Base-by-base conservation (phyloP, 345 rosid genomes). In the Erysimum cheiranthoides region DNA sequence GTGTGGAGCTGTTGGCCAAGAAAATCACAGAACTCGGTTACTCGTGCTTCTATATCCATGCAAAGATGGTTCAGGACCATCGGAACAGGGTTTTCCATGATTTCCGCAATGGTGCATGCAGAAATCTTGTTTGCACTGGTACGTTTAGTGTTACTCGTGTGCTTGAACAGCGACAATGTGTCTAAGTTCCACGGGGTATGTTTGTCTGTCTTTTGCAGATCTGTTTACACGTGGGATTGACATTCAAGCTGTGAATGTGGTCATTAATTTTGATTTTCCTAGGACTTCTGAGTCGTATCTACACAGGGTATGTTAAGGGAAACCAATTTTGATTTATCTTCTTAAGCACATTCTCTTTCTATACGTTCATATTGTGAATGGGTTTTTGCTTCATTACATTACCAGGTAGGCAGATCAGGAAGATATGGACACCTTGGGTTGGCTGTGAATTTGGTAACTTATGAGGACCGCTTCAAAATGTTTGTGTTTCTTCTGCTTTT, bases 51-150 rank as follows among this genome's bases (percentile, higher is more conserved):
- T 92, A 95, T 66, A 92, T 92, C 43, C 99, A 94, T 78, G 96
- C 98, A 8, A 94, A 92, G 83, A 94, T 94, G 98, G 86, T 92
- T 83, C 98, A 94, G 84, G 97, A 92, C 73, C 98, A 94, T 82
- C 95, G 98, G 67, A 94, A 94, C 79, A 84, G 98, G 81, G 98
- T 94, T 36, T 94, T 94, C 82, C 98, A 94, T 81, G 97, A 94
- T 70, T 94, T 94, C 84, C 97, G 98, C 76, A 94, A 94, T 74
- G 97, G 98, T 70, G 98, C 98, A 75, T 92, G 98, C 86, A 86
- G 97, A 84, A 95, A 95, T 75, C 97, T 95, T 82, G 99, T 95
- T 79, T 95, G 97, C 66, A 95, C 99, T 68, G 99, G 99, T 95
- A 77, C 54, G 84, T 73, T 72, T 31, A 5, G 63, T 68, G 63